Percentiles rank a stretch among this genome's conserved stretches.
phyloP scores from a whole-genome alignment of 225 moss, liverwort and hornwort species.

The Straminergon stramineum region DNA sequence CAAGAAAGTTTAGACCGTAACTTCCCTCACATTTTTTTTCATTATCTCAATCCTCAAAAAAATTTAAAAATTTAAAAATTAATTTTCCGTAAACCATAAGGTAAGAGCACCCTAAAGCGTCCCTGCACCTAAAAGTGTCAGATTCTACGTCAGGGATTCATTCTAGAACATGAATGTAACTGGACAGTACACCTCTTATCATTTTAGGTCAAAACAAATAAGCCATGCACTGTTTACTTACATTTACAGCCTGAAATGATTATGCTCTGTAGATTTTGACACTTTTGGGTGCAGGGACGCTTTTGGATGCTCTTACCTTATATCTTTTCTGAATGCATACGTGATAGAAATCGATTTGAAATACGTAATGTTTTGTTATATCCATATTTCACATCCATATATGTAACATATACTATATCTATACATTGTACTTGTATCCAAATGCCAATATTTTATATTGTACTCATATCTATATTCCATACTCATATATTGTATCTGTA shows the following conservation, averaged over 20 bases:
- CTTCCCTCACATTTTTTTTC: fast-evolving
- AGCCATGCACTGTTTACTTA: too few species aligned
- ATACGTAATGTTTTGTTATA: fast-evolving
- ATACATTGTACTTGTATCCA: background rate
- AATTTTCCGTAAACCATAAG: too few species aligned
- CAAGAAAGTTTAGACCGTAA: background rate
- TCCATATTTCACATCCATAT: background rate
- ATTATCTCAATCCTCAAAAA: background rate
- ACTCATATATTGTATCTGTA: background rate
- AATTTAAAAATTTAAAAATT: background rate
- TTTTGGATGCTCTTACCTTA: too few species aligned
- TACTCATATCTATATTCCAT: background rate
- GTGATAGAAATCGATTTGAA: background rate
- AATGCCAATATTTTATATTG: background rate
- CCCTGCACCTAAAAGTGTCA: too few species aligned
- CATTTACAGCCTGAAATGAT: too few species aligned
- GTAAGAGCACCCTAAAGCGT: too few species aligned
- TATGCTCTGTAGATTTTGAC: too few species aligned
- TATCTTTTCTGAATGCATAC: fast-evolving
- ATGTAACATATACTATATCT: background rate
- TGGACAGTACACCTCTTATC: too few species aligned
- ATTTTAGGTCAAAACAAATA: too few species aligned
- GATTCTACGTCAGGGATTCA: too few species aligned
- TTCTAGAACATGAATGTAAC: too few species aligned
- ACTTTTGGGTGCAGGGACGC: too few species aligned